Percentiles rank a stretch among this genome's conserved stretches.
Conservation (phyloP, 148 eudicot genomes). For the Amaranthus palmeri region DNA sequence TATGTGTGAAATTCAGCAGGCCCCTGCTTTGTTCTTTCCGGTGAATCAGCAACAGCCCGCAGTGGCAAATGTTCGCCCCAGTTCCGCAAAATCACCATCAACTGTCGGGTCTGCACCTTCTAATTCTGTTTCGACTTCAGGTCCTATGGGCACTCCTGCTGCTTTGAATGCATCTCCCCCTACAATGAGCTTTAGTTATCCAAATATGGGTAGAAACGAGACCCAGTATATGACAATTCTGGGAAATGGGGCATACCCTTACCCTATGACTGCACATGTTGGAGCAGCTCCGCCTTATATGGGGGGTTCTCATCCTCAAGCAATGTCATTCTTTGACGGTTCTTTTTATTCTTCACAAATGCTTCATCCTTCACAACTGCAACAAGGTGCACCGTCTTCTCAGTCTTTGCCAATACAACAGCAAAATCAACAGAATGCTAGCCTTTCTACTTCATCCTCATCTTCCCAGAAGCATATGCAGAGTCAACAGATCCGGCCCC, state of each 20-base stretch:
- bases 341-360: conserved; percentile 83
- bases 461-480: conserved; percentile 86
- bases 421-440: conserved; percentile 49
- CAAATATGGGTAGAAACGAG: conserved; percentile 57
- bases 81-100: conserved; percentile 40
- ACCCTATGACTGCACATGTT: conserved; percentile 66
- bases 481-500: conserved; percentile 57
- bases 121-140: conserved; percentile 29
- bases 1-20: conserved; percentile 41
- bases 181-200: conserved; percentile 81
- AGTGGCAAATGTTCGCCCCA: conserved; percentile 45
- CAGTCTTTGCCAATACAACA: conserved; percentile 48
- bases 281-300: conserved; percentile 60
- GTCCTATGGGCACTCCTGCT: conserved; percentile 25
- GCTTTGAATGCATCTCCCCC: background rate
- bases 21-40: conserved; percentile 73
- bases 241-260: conserved; percentile 59
- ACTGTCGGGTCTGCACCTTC: conserved; percentile 33
- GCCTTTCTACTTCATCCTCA: conserved; percentile 53
- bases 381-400: conserved; percentile 30
- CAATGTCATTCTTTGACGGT: conserved; percentile 45
- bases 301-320: conserved; percentile 50
- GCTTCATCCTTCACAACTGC: conserved; percentile 85
- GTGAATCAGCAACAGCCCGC: conserved; percentile 79
- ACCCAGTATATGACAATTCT: conserved; percentile 74